Conservation (phyloP, 495 filamentous ascomycete genomes). For the Talaromyces nanjingensis region DNA sequence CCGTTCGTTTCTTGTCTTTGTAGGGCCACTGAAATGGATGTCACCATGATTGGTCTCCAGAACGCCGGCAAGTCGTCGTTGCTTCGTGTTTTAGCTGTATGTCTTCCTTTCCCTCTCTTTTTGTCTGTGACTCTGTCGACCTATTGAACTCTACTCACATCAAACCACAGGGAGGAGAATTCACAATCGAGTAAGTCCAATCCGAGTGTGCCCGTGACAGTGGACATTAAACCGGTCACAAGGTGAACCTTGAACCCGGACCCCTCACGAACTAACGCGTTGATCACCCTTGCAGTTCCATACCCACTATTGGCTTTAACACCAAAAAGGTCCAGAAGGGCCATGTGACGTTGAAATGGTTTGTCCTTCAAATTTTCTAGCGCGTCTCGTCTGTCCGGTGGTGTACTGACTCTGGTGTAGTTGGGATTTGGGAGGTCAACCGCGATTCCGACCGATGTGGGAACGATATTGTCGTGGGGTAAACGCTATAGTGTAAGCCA, state of each 20-base stretch:
- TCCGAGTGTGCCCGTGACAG: neutral
- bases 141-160: neutral
- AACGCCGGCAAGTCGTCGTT: slow-evolving; percentile 98
- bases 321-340: slow-evolving; percentile 98
- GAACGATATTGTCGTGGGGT: slow-evolving; percentile 96
- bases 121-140: no score
- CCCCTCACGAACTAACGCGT: slow-evolving; percentile 6
- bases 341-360: slow-evolving; percentile 98
- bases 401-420: slow-evolving; percentile 27
- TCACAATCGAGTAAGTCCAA: slow-evolving; percentile 90
- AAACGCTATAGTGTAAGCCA: slow-evolving; percentile 84
- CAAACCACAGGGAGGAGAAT: slow-evolving; percentile 79
- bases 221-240: neutral
- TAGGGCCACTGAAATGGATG: slow-evolving; percentile 98
- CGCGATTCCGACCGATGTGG: slow-evolving; percentile 98
- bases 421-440: slow-evolving; percentile 97
- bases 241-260: slow-evolving; percentile 4
- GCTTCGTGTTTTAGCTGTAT: slow-evolving; percentile 87
- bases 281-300: slow-evolving; percentile 59
- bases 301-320: slow-evolving; percentile 97
- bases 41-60: slow-evolving; percentile 98
- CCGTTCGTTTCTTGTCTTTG: slow-evolving; percentile 13
- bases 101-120: slow-evolving; percentile 19
- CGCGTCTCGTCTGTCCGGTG: neutral
- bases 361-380: slow-evolving; percentile 7